Evolutionary conservation across 139 green algal genomes (phyloP), one percentile per base, ranked within the genome.

Genomic region (Chlamydomonas sp.): DNA sequence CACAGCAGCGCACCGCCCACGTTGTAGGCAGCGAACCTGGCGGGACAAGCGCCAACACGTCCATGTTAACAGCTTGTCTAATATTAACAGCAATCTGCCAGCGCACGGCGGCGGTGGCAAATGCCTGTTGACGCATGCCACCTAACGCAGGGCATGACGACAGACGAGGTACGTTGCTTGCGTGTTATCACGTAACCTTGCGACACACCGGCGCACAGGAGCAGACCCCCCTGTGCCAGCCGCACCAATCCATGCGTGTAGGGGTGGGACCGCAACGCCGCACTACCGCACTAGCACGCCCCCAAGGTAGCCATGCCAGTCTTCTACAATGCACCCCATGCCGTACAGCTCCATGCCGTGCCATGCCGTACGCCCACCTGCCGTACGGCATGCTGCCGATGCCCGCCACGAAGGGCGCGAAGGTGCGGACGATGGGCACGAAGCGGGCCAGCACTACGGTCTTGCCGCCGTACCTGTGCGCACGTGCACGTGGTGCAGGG

Each of bases 391-490:
- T 98, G 73, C 81, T 93, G 31, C 94, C 95, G 10, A 99, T 93
- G 61, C 97, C 97, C 2, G 97, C 97, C 17, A 99, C 95, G 88
- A 99, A 99, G 10, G 97, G 97, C 18, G 97, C 97, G 87, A 98
- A 98, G 7, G 97, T 99, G 58, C 97, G 94, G 0, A 99, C 93
- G 82, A 99, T 98, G 79, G 97, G 96, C 66, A 99, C 94, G 85
- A 99, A 99, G 60, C 97, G 94, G 3, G 96, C 97, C 77, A 99
- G 91, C 67, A 99, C 96, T 17, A 99, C 83, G 6, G 96, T 97
- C 90, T 98, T 98, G 84, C 93, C 95, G 15, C 96, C 96, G 82
- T 98, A 95, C 90, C 97, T 97, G 63, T 69, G 6, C n/a, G 72
- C 4, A 61, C n/a, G 60, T 8, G 10, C 10, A 15, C 10, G 8